Evolutionary conservation across 1,284 basidiomycete species (phyloP).

Genomic region (Pisolithus thermaeus): DNA sequence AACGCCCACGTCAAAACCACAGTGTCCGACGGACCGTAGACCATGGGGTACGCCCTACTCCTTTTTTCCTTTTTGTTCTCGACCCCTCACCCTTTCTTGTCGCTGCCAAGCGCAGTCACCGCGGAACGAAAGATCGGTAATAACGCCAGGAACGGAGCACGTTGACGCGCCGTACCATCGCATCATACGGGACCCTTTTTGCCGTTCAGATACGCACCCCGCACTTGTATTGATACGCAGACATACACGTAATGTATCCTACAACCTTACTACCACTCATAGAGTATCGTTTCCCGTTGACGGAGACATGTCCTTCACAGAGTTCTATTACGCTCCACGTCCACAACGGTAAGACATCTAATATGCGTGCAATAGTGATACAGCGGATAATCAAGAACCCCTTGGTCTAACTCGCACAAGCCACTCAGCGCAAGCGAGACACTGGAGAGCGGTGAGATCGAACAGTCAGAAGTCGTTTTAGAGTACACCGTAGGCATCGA

Average conservation of each 20-base stretch:
- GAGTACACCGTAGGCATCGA: conserved; percentile 7
- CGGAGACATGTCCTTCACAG: background rate
- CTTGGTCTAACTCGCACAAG: background rate
- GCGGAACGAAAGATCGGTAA: no score
- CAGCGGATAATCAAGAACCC: conserved; percentile 10
- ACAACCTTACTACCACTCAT: no score
- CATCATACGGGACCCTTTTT: no score
- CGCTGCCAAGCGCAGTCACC: no score
- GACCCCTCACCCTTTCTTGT: conserved; percentile 45
- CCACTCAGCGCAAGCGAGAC: no score
- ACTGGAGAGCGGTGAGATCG: no score
- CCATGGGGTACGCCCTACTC: conserved; percentile 34
- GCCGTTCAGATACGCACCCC: conserved; percentile 35
- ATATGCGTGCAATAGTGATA: conserved; percentile 22
- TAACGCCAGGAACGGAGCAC: no score
- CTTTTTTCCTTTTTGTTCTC: no score
- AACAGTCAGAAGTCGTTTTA: conserved; percentile 1
- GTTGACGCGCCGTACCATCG: no score
- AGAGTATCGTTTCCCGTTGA: background rate
- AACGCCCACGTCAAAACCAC: conserved; percentile 79
- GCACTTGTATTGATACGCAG: background rate
- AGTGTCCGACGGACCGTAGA: conserved; percentile 91
- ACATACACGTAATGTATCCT: background rate
- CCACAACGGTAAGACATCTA: background rate
- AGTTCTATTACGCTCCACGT: no score